Evolutionary conservation across 352 stramenopile species (phyloP), one percentile per base, ranked within the genome.

Genomic region (Globisporangium acanthophoron): DNA sequence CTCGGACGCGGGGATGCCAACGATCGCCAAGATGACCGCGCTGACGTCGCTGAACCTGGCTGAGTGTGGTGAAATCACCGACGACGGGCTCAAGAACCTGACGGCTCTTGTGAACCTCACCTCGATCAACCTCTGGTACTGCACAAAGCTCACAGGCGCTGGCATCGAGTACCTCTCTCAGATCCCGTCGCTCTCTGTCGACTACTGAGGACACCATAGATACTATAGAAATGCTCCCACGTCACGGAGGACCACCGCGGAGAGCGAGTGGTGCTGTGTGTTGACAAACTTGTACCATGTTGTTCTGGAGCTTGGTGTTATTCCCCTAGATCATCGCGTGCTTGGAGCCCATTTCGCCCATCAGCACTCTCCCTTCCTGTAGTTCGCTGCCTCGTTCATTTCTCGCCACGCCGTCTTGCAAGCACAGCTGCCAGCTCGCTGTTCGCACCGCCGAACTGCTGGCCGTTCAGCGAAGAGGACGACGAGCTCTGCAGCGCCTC

Each of bases 291-390:
- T 40, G 37, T 35, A 45, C 15, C 31, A 6, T 44, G 43, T 40
- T 40, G 9, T 13, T 13, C 8, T 13, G 7, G 7, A 37, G 21
- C 21, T 24, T 24, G 21, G 21, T 24, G 21, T 24, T 24, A 24
- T 24, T 37, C 31, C 31, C 31, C 31, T 37, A 5, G 31, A 37
- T 9, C 5, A 37, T 37, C 31, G 31, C 8, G 31, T 37, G 31
- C 16, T 77, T 73, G 24, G 97, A 89, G 9, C 97, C 9, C 79
- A 96, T 70, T 98, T 97, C 60, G 98, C 90, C 21, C 21, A 24
- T 24, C 16, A 97, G 70, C 44, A 98, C 92, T 63, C 94, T 84
- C 16, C 90, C 92, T 20, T 89, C 88, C 59, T 94, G 84, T 31
- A 80, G 78, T 8, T 82, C 0, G 83, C 80, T 18, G 81, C 87